phyloP scores from a whole-genome alignment of 2,329 filamentous ascomycete genomes.

The Cercospora nicotianae region DNA sequence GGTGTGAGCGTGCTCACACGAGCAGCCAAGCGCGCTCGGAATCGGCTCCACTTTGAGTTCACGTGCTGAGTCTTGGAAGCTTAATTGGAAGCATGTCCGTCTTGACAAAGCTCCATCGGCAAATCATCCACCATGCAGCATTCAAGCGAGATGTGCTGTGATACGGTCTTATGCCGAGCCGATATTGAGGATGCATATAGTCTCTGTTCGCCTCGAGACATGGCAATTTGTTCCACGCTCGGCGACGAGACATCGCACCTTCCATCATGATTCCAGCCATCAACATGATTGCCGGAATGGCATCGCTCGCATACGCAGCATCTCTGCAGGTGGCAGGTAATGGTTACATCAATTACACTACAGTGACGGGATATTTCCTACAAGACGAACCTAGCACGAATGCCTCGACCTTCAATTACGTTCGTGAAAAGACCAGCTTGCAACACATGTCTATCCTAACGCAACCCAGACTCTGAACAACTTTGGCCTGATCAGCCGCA shows the following conservation, averaged over 20 bases:
- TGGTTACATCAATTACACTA: slow-evolving; percentile 58
- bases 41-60: slow-evolving; percentile 17
- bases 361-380: slow-evolving; percentile 62
- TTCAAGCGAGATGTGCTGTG: background rate
- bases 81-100: slow-evolving; percentile 16
- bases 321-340: slow-evolving; percentile 16
- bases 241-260: background rate
- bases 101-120: background rate
- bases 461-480: slow-evolving; percentile 55
- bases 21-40: slow-evolving; percentile 2
- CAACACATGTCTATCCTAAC: slow-evolving; percentile 3
- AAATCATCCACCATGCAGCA: background rate
- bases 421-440: slow-evolving; percentile 37
- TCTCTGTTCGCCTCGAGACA: background rate
- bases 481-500: slow-evolving; percentile 65
- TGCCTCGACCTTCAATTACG: slow-evolving; percentile 63
- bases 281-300: slow-evolving; percentile 12
- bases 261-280: slow-evolving; percentile 13
- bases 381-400: slow-evolving; percentile 62
- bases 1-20: background rate
- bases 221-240: background rate
- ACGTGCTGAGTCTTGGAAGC: slow-evolving; percentile 12
- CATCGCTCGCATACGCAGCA: slow-evolving; percentile 14
- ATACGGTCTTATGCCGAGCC: background rate
- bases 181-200: background rate